A percentile compares a stretch with the other conserved stretches of the same genome.
Evolutionary conservation across 345 rosid genomes (phyloP).

Genomic region (Zanthoxylum bungeanum): DNA sequence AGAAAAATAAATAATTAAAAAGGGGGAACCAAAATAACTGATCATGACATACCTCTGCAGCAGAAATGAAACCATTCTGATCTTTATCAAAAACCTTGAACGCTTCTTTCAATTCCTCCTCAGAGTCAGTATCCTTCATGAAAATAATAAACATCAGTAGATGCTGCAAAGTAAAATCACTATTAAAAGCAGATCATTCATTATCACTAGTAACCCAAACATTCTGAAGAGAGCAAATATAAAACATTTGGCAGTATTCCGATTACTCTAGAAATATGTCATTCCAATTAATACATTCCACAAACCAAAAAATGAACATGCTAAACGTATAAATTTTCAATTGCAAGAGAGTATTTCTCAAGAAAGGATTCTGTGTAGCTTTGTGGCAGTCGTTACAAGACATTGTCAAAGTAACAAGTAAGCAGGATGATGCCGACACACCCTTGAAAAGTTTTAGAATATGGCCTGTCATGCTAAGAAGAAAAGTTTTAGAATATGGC

Average conservation of each 20-base stretch:
- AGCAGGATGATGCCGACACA: not conserved
- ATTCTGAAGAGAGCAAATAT: too few species aligned
- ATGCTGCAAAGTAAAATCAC: not conserved
- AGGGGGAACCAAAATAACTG: not conserved
- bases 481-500: too few species aligned
- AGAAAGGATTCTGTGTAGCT: not conserved
- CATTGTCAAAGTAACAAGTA: not conserved
- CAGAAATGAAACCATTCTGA: constrained; percentile 49
- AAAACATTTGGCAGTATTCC: not conserved
- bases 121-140: constrained; percentile 42
- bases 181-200: not conserved
- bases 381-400: not conserved
- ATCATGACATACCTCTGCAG: constrained; percentile 30
- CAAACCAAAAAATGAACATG: not conserved
- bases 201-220: not conserved
- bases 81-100: constrained; percentile 53
- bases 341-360: not conserved
- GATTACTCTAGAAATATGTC: not conserved
- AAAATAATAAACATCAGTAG: not conserved
- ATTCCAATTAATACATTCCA: not conserved
- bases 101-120: constrained; percentile 43
- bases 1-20: not conserved
- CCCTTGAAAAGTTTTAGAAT: not conserved
- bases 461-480: too few species aligned
- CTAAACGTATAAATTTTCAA: not conserved